Base-by-base conservation (phyloP, 2,329 filamentous ascomycete species). In the Talaromyces piceae region DNA sequence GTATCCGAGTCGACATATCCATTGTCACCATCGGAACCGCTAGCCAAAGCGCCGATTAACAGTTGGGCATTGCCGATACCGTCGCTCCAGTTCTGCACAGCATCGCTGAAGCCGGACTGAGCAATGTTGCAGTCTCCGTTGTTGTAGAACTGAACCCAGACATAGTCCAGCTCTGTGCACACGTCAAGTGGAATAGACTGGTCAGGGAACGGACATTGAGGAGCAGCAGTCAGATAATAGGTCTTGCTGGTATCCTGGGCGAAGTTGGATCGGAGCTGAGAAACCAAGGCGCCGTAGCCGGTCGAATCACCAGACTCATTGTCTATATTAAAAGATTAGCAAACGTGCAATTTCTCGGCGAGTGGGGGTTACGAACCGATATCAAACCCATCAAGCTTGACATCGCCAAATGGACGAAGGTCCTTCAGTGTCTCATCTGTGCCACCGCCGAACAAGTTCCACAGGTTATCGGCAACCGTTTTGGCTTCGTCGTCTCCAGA, bases 81-180 rank as follows among this genome's bases (percentile, higher is more conserved):
- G 7, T 58, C 23, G 2, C 69, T 66, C 74, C 77, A 81, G 18
- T 25, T 46, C 4, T 62, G 59, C 26, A 72, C 67, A 53, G 72
- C 77, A 49, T 73, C 75, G 8, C 33, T 47, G 7, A 50, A 50
- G 9, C 33, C 52, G 12, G 44, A 41, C 28, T 51, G 43, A 1
- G 31, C 52, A 20, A 45, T 13, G 11, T 50, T 31, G 44, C 47
- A 51, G 28, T 51, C 44, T 59, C 77, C 77, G 1, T 74, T 79
- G 66, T 80, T 80, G 66, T 80, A 81, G 63, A 78, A 80, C 54
- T 80, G 77, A 25, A 78, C 68, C 65, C 75, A 80, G 55, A 80
- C 58, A 56, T 76, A 78, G 58, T 80, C 77, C 55, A 80, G 77
- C 9, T 56, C 54, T 22, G 66, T 65, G 12, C 53, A 45, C 47